Percentiles rank a stretch among this genome's conserved stretches.
phyloP scores from a whole-genome alignment of 2,329 filamentous ascomycete species.

The Clarireedia hainanense region DNA sequence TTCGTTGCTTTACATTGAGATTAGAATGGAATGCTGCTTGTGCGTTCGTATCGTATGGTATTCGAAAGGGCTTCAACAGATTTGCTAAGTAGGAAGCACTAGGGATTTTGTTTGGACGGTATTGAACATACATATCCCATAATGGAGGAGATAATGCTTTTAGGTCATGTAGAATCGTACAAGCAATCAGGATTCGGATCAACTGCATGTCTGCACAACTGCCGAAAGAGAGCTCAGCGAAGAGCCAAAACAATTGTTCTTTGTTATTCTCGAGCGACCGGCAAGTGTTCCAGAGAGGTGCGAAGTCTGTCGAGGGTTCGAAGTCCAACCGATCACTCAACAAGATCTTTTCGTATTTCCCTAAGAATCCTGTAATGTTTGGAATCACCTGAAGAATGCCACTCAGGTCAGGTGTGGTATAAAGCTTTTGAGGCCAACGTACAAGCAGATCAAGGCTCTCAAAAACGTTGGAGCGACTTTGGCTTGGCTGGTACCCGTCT shows the following conservation, averaged over 20 bases:
- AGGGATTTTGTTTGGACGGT: constrained; percentile 30
- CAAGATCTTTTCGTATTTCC: constrained; percentile 25
- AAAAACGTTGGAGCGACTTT: constrained; percentile 12
- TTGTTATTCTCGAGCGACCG: constrained; percentile 21
- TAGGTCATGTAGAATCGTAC: constrained; percentile 34
- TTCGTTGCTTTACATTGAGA: constrained; percentile 11
- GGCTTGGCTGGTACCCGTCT: constrained; percentile 9
- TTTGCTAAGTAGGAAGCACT: constrained; percentile 27
- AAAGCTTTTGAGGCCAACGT: constrained; percentile 19
- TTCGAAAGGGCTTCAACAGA: constrained; percentile 28
- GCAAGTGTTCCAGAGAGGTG: constrained; percentile 34
- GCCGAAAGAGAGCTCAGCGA: constrained; percentile 38
- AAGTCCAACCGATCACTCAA: constrained; percentile 34
- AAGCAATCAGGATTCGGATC: constrained; percentile 38
- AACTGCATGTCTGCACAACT: constrained; percentile 32
- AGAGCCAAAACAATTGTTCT: constrained; percentile 38
- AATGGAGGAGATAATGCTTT: constrained; percentile 32
- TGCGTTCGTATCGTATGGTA: constrained; percentile 26
- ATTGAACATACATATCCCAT: constrained; percentile 31
- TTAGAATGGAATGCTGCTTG: background rate
- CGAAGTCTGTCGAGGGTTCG: constrained; percentile 36
- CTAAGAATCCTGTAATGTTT: constrained; percentile 33
- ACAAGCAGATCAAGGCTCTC: constrained; percentile 24
- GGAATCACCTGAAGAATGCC: constrained; percentile 28
- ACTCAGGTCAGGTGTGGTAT: constrained; percentile 21